phyloP scores from a whole-genome alignment of 2,329 filamentous ascomycete genomes.

The Colletotrichum chrysophilum region DNA sequence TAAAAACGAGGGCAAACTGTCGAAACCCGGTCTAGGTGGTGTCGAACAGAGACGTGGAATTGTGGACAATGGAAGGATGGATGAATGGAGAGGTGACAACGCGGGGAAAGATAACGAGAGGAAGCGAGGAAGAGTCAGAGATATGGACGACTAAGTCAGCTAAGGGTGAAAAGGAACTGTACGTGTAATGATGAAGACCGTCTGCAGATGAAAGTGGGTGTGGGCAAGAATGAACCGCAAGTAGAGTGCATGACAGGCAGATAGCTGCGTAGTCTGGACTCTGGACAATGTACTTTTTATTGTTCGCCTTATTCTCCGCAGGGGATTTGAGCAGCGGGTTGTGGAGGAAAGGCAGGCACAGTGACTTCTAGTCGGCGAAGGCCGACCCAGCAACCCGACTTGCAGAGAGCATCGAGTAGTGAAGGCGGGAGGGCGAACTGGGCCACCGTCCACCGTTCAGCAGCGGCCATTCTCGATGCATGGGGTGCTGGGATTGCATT shows the following conservation, averaged over 20 bases:
- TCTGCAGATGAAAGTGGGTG: neutral
- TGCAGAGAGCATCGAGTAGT: neutral
- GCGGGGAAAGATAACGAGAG: neutral
- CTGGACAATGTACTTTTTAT: neutral
- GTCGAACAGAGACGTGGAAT: neutral
- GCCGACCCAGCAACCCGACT: neutral
- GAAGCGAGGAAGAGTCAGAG: neutral
- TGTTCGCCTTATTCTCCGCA: neutral
- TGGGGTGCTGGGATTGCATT: neutral
- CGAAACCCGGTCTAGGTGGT: neutral
- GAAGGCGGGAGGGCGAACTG: neutral
- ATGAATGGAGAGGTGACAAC: neutral
- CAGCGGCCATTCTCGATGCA: neutral
- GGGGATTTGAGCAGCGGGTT: neutral
- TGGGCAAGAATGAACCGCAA: neutral
- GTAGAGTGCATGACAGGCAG: conserved; percentile 11
- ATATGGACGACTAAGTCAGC: neutral
- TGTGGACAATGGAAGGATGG: neutral
- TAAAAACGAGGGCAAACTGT: neutral
- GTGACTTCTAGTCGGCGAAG: neutral
- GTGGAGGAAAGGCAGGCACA: neutral
- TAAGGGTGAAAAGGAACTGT: neutral
- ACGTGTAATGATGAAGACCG: conserved; percentile 2
- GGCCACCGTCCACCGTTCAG: neutral
- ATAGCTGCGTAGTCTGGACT: neutral